These are phyloP conservation scores for Reutealis trisperma DNA, from an alignment of 345 rosid species.

Conservation along the genomic window DNA sequence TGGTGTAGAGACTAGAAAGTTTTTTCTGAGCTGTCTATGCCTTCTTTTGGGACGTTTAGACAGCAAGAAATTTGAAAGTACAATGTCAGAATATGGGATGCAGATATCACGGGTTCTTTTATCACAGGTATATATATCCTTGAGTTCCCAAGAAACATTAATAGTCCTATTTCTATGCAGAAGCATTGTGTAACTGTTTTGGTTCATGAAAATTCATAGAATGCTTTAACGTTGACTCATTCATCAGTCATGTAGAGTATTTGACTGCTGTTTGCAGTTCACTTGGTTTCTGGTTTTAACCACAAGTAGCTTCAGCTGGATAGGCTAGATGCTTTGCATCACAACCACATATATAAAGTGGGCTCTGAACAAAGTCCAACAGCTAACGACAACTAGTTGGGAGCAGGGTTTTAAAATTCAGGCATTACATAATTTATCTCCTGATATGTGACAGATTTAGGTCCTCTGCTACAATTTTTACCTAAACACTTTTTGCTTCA, in stretches of 20 bases:
- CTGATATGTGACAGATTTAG: no score
- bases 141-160: neutral
- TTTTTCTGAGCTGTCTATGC: conserved; percentile 84
- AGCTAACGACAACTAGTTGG: no score
- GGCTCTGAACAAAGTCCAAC: no score
- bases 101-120: conserved; percentile 65
- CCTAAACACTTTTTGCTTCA: no score
- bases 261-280: neutral
- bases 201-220: neutral
- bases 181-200: neutral
- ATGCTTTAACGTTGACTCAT: neutral
- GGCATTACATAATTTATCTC: no score
- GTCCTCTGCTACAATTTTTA: no score
- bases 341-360: no score
- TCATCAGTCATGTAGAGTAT: neutral
- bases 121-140: conserved; percentile 55
- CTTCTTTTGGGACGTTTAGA: conserved; percentile 85
- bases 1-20: conserved; percentile 66
- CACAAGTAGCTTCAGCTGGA: no score
- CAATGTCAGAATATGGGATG: conserved; percentile 57
- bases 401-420: no score
- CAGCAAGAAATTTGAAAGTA: conserved; percentile 59
- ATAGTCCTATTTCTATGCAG: neutral
- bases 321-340: no score
- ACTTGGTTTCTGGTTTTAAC: neutral